Evolutionary conservation across 306 rosid genomes (phyloP), one percentile per base, ranked within the genome.

Genomic region (Cucurbita ficifolia): DNA sequence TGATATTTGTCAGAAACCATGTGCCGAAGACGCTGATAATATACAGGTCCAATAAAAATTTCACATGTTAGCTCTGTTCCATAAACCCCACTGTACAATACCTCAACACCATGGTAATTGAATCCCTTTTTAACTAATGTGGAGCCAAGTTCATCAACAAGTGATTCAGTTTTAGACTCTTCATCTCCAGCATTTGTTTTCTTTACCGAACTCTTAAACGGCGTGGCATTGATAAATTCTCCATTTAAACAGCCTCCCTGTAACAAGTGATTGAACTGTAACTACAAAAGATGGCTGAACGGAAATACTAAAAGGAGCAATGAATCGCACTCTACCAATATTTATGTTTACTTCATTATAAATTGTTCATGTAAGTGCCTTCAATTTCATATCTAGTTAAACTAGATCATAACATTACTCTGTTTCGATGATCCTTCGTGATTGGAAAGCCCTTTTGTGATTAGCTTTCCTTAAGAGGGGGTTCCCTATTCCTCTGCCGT

Each of bases 1-100:
- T 94, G 97, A 86, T 72, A 94, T 85, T 94, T 89, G 79, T 94
- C 99, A 24, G 99, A 94, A 75, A 94, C 99, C 99, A 94, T 94
- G 74, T 94, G 99, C 49, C 97, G 89, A 11, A 94, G 87, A 70
- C 96, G 86, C 75, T 94, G 99, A 87, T 94, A 94, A 81, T 94
- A 94, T 79, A 91, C 96, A 24, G 99, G 99, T 50, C 99, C 99
- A 35, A 94, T 85, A 79, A 91, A 94, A 75, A 94, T 94, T 81
- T 94, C 95, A 54, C 97, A 94, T 0, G 85, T 75, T 76, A 94
- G 89, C 76, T 94, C 99, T 24, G 91, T 84, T 75, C 99, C 99
- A 77, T 94, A 91, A 74, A 89, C 96, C 49, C 99, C 99, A 64
- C 99, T 88, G 78, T 91, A 94, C 29, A 94, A 78, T 60, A 91